phyloP scores from a whole-genome alignment of 1,139 yeast genomes.

The Geotrichum macrosporum region DNA sequence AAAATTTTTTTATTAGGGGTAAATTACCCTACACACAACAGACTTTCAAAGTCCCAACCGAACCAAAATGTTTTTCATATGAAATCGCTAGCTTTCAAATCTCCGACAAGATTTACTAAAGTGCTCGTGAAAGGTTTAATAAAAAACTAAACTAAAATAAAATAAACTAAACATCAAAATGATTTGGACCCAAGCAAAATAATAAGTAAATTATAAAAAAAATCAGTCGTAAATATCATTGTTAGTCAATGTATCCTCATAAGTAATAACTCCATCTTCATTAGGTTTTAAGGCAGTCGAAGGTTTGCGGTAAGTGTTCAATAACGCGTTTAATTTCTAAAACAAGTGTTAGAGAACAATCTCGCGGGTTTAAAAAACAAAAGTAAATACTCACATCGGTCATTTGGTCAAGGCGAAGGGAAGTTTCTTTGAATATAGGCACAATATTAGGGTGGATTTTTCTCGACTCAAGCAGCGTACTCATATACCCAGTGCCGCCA shows the following conservation, averaged over 20 bases:
- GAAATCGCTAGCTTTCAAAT: no score
- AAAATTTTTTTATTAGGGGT: conserved; percentile 6
- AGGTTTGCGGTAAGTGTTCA: conserved; percentile 12
- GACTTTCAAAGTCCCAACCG: no score
- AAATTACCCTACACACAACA: conserved; percentile 5
- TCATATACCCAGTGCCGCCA: conserved; percentile 1
- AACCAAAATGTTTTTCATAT: no score
- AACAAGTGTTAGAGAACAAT: background rate
- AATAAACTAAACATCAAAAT: no score
- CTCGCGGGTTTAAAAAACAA: no score
- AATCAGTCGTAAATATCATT: conserved; percentile 1
- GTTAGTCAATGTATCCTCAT: background rate
- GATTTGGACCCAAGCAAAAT: background rate
- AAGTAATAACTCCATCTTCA: background rate
- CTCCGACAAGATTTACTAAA: no score
- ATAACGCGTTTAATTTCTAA: conserved; percentile 13
- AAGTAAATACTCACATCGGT: conserved; percentile 8
- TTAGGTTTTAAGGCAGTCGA: background rate
- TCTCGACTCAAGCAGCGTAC: conserved; percentile 12
- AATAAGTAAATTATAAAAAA: background rate
- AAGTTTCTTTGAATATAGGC: conserved; percentile 33
- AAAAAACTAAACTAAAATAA: no score
- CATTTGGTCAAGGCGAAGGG: conserved; percentile 31
- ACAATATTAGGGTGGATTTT: conserved; percentile 35
- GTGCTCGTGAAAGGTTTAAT: no score